Conservation (phyloP, 768 basidiomycete genomes). For the Russula olivacea region DNA sequence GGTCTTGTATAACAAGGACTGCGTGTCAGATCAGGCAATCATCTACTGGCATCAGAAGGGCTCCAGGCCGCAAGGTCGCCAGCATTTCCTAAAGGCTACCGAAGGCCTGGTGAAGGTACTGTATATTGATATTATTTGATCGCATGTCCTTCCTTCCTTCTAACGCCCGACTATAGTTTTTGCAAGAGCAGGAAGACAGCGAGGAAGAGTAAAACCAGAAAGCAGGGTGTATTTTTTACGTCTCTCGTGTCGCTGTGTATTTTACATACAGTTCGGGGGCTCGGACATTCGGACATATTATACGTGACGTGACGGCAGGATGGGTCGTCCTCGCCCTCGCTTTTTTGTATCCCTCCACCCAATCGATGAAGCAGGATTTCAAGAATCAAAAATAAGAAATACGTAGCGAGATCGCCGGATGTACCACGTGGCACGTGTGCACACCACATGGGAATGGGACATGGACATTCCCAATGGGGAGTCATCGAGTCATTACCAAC, state of each 20-base stretch:
- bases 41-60: conserved; percentile 99
- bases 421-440: not conserved
- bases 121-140: conserved; percentile 13
- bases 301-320: not conserved
- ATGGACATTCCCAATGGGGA: not conserved
- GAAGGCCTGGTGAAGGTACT: conserved; percentile 82
- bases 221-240: conserved; percentile 12
- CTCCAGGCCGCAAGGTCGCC: conserved; percentile 89
- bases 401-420: too few species aligned
- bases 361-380: not conserved
- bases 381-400: too few species aligned
- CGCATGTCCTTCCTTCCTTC: not conserved
- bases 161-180: conserved; percentile 54
- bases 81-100: conserved; percentile 88
- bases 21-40: conserved; percentile 92
- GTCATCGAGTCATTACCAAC: not conserved
- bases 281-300: not conserved
- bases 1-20: conserved; percentile 95
- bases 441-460: not conserved
- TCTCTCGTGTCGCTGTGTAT: not conserved
- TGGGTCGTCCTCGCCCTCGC: not conserved
- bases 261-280: conserved; percentile 2
- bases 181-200: conserved; percentile 82
- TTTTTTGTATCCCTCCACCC: not conserved
- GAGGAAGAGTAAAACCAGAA: conserved; percentile 49